phyloP scores from a whole-genome alignment of 2,329 filamentous ascomycete species.

The Corinectria fuckeliana region DNA sequence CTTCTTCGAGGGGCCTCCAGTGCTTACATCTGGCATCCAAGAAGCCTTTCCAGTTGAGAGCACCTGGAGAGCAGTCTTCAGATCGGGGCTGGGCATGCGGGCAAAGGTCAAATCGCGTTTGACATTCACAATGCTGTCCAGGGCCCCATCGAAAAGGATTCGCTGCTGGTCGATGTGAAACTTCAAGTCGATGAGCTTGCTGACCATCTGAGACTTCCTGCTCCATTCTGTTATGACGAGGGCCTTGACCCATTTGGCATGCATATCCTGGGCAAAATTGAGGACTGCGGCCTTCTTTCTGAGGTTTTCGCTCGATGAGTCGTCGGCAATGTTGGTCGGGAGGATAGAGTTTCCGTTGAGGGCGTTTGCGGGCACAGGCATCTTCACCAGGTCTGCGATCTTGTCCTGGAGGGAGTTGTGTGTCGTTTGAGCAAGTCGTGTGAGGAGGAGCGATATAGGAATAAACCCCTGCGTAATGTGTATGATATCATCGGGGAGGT shows the following conservation, averaged over 20 bases:
- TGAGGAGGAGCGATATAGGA: conserved; percentile 75
- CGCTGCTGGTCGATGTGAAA: conserved; percentile 72
- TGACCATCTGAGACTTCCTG: conserved; percentile 77
- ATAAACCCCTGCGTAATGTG: conserved; percentile 81
- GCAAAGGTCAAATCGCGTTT: conserved; percentile 76
- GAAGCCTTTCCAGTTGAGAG: conserved; percentile 78
- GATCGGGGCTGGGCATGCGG: conserved; percentile 86
- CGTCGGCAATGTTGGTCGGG: conserved; percentile 50
- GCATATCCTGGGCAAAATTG: conserved; percentile 78
- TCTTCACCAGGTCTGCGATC: conserved; percentile 72
- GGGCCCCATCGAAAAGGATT: conserved; percentile 63
- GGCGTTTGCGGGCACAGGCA: conserved; percentile 61
- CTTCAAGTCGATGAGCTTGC: conserved; percentile 87
- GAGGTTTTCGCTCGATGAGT: conserved; percentile 69
- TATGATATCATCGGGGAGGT: conserved; percentile 65
- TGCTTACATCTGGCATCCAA: conserved; percentile 78
- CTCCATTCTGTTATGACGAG: conserved; percentile 92
- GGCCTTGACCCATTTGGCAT: conserved; percentile 91
- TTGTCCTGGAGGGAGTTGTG: conserved; percentile 78
- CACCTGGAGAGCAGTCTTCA: conserved; percentile 87
- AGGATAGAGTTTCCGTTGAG: conserved; percentile 57
- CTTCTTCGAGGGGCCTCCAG: background rate
- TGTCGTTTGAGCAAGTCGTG: conserved; percentile 81
- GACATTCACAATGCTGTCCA: conserved; percentile 71
- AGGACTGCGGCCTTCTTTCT: conserved; percentile 78